A percentile compares a stretch with the other conserved stretches of the same genome.
phyloP scores from a whole-genome alignment of 2,329 filamentous ascomycete genomes.

The Emericellopsis atlantica region DNA sequence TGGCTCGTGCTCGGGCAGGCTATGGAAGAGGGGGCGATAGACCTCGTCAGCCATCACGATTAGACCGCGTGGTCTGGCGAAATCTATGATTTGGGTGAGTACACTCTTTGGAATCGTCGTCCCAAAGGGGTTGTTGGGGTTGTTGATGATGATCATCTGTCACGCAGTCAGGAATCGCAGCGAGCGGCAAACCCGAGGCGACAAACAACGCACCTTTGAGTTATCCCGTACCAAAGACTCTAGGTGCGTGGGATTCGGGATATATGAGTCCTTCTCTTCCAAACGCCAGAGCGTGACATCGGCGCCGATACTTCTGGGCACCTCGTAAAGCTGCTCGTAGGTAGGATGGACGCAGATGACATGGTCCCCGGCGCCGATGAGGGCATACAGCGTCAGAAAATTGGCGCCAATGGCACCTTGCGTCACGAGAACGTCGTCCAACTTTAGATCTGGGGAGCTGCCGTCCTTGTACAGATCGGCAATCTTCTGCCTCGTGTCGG shows the following conservation, averaged over 20 bases:
- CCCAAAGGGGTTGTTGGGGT: constrained; percentile 77
- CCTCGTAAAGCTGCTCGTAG: constrained; percentile 71
- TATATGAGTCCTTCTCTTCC: constrained; percentile 48
- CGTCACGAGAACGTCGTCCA: constrained; percentile 61
- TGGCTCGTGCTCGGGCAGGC: constrained; percentile 22
- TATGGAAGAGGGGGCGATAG: constrained; percentile 73
- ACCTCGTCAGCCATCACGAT: constrained; percentile 69
- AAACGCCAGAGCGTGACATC: constrained; percentile 69
- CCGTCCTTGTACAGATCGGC: constrained; percentile 44
- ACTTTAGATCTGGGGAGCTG: constrained; percentile 19
- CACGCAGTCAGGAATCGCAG: background rate
- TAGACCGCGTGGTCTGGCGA: constrained; percentile 51
- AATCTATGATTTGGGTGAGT: constrained; percentile 46
- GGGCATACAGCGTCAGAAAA: constrained; percentile 61
- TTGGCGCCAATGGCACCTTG: constrained; percentile 79
- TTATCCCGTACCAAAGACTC: constrained; percentile 51
- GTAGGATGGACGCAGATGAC: constrained; percentile 80
- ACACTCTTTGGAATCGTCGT: constrained; percentile 50
- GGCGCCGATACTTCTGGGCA: constrained; percentile 63
- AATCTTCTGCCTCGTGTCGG: constrained; percentile 49
- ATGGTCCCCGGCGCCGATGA: constrained; percentile 65
- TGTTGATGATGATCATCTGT: constrained; percentile 43
- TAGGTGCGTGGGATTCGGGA: constrained; percentile 55
- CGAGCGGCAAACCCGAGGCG: background rate
- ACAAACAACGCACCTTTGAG: constrained; percentile 43